These are phyloP conservation scores for Podospora anserina DNA, from an alignment of 495 filamentous ascomycete genomes.

Conservation along the genomic window DNA sequence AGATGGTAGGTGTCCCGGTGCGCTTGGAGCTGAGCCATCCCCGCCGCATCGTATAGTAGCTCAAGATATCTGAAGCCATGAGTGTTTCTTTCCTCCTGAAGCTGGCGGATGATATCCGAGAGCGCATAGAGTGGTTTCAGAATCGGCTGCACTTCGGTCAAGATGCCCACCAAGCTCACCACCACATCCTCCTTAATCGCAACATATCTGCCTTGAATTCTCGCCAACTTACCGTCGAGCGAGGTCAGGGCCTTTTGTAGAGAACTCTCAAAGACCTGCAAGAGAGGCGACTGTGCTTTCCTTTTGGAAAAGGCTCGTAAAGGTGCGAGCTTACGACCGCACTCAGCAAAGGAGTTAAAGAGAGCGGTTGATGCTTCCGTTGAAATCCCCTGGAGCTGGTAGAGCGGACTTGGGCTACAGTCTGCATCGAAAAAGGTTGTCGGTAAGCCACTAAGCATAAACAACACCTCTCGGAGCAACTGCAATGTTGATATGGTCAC, in stretches of 20 bases:
- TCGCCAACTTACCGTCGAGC: constrained; percentile 46
- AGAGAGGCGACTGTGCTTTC: constrained; percentile 41
- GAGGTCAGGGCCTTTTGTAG: constrained; percentile 39
- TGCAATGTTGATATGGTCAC: constrained; percentile 66
- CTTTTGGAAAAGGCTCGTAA: constrained; percentile 35
- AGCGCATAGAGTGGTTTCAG: constrained; percentile 56
- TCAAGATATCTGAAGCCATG: constrained; percentile 64
- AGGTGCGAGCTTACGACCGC: constrained; percentile 37
- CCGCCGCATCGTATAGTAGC: constrained; percentile 65
- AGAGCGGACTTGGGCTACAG: constrained; percentile 30
- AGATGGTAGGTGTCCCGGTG: constrained; percentile 56
- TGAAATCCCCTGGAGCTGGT: constrained; percentile 38
- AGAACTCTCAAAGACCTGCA: constrained; percentile 50
- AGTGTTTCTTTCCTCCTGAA: constrained; percentile 37
- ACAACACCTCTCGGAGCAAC: constrained; percentile 70
- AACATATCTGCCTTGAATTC: constrained; percentile 46
- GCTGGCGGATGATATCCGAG: constrained; percentile 43
- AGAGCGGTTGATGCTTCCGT: constrained; percentile 44
- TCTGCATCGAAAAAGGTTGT: constrained; percentile 65
- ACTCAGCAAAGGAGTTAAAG: constrained; percentile 39
- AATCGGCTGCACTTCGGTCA: constrained; percentile 55
- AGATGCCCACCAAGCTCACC: constrained; percentile 58
- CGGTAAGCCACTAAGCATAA: constrained; percentile 77
- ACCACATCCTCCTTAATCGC: constrained; percentile 43
- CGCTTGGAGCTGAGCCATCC: constrained; percentile 65